These are phyloP conservation scores for Psilocybe cubensis DNA, from an alignment of 768 basidiomycete genomes.

Conservation along the genomic window DNA sequence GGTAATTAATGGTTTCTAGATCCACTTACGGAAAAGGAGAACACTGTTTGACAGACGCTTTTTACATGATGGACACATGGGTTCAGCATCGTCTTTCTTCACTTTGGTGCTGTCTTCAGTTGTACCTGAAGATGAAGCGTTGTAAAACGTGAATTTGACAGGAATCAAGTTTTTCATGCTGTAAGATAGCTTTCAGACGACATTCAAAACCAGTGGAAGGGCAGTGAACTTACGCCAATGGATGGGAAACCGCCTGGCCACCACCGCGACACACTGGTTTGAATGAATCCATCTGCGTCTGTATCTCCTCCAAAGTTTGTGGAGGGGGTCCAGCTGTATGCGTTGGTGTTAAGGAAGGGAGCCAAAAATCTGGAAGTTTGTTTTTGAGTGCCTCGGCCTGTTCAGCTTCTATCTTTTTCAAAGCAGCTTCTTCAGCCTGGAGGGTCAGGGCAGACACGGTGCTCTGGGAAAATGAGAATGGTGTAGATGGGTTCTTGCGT, in stretches of 20 bases:
- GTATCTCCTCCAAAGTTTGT: constrained; percentile 70
- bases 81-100: constrained; percentile 57
- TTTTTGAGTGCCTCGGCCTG: constrained; percentile 82
- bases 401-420: constrained; percentile 81
- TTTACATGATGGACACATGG: constrained; percentile 91
- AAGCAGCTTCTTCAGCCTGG: constrained; percentile 89
- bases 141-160: constrained; percentile 74
- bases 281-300: constrained; percentile 50
- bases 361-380: constrained; percentile 97
- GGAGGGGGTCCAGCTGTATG: constrained; percentile 57
- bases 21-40: constrained; percentile 64
- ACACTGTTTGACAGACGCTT: constrained; percentile 80
- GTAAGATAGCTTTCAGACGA: background rate
- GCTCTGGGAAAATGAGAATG: constrained; percentile 75
- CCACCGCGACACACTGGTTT: constrained; percentile 90
- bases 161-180: constrained; percentile 85
- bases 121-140: constrained; percentile 37
- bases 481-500: constrained; percentile 52
- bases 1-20: background rate
- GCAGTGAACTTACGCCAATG: constrained; percentile 63
- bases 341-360: constrained; percentile 90
- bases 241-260: constrained; percentile 76
- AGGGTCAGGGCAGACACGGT: constrained; percentile 70
- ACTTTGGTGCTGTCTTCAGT: constrained; percentile 39
- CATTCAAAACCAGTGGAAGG: background rate